These are phyloP conservation scores for Cladosporium oxysporum DNA, from an alignment of 2,329 filamentous ascomycete genomes.

Conservation along the genomic window DNA sequence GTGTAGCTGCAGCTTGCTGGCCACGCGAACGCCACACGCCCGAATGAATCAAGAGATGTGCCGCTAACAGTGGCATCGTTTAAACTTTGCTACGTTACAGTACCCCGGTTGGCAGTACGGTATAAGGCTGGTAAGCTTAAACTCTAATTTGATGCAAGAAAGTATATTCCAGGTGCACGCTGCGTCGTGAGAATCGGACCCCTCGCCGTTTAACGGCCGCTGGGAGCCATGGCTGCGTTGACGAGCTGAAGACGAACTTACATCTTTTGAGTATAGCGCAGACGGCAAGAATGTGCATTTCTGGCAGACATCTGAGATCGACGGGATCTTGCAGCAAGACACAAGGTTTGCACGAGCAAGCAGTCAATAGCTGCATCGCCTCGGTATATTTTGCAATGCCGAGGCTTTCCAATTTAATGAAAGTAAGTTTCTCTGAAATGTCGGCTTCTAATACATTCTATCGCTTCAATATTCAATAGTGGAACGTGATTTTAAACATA, in stretches of 20 bases:
- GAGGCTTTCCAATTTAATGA: neutral
- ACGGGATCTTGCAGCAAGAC: neutral
- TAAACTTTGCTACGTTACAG: neutral
- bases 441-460: neutral
- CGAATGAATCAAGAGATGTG: neutral
- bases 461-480: neutral
- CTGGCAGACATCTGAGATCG: neutral
- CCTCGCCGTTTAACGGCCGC: neutral
- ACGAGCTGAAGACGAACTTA: neutral
- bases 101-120: neutral
- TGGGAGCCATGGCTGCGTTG: neutral
- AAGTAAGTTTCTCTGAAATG: neutral
- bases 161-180: neutral
- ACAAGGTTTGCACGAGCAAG: neutral
- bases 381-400: neutral
- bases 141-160: neutral
- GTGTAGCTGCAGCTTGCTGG: neutral
- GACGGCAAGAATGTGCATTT: neutral
- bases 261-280: neutral
- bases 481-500: conserved; percentile 1
- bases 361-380: neutral
- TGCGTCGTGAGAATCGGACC: neutral
- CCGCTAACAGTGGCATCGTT: neutral
- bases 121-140: neutral
- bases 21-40: neutral